Base-by-base conservation (phyloP, 2,329 filamentous ascomycete genomes). In the Colletotrichum sp. region DNA sequence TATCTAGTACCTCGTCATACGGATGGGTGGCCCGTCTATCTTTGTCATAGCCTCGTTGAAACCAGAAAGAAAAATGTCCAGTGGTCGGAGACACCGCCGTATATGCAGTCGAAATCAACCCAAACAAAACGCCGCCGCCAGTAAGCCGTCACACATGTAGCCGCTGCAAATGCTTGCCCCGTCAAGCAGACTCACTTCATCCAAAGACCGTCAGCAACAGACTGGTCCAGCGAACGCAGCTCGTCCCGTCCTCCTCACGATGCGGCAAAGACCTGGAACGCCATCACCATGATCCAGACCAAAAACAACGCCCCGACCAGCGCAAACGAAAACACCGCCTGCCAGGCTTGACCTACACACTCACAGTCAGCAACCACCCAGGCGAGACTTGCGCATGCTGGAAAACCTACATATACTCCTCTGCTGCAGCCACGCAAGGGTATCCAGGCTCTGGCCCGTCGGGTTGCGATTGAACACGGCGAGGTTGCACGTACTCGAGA, bases 281-380 rank as follows among this genome's bases (percentile, higher is more conserved):
- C 90, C 89, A 94, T 93, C 77, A 93, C 86, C 87, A 93, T 93
- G 80, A 93, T 91, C 92, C 92, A 94, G n/a, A 94, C 81, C 75
- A 93, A 82, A 78, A 93, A 93, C 2, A 93, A 84, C 21, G 84
- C 85, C 0, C 92, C 92, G 3, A 92, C 89, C 28, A 94, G 82
- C 21, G 88, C 88, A 81, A 94, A 92, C 1, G 91, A 89, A 83
- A 93, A 94, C 3, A 91, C 90, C 2, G 92, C 88, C 79, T 92
- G 89, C 92, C 92, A 94, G 59, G 88, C 88, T 83, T 92, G 90
- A 82, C 90, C 90, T 91, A 67, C 39, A 67, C 39, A 71, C 26
- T 30, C 5, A 49, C 55, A 69, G 26, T 32, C 16, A 30, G n/a
- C 62, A 26, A 13, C 3, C n/a, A n/a, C 7, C 16, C 6, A 18